Evolutionary conservation across 257 asterid species (phyloP).

Genomic region (Plantago elongata): DNA sequence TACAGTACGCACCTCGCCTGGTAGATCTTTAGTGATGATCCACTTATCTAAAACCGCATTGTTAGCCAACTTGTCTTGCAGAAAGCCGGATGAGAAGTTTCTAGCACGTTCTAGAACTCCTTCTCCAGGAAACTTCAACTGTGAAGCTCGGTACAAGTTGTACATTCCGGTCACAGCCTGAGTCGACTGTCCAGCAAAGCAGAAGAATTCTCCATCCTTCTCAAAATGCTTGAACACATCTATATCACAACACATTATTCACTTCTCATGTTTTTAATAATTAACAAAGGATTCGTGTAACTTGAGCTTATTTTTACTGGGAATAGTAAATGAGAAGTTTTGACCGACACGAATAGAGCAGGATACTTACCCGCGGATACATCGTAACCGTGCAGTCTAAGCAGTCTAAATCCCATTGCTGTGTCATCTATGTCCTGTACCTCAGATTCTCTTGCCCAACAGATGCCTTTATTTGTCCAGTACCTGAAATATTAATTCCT

Average conservation of each 20-base stretch:
- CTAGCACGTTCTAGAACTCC: constrained; percentile 41
- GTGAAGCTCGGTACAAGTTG: constrained; percentile 79
- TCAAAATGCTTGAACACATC: constrained; percentile 67
- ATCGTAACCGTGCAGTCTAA: constrained; percentile 74
- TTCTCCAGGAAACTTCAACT: constrained; percentile 64
- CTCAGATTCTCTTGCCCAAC: constrained; percentile 79
- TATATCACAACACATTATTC: constrained; percentile 10
- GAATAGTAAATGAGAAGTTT: not conserved
- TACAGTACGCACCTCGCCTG: constrained; percentile 29
- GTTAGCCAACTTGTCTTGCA: constrained; percentile 41
- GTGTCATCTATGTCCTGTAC: constrained; percentile 90
- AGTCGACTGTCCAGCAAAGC: constrained; percentile 76
- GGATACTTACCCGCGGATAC: constrained; percentile 58
- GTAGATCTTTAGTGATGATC: constrained; percentile 56
- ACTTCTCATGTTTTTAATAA: no score
- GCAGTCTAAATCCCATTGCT: constrained; percentile 85
- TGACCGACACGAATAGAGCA: not conserved
- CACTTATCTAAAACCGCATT: constrained; percentile 75
- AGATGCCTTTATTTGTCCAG: constrained; percentile 76
- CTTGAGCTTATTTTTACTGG: not conserved
- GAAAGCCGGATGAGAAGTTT: constrained; percentile 39
- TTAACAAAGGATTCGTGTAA: no score
- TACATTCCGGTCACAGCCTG: constrained; percentile 91
- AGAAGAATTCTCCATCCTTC: constrained; percentile 65
- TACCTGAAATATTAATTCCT: constrained; percentile 28